These are phyloP conservation scores for Talaromyces sp. DNA, from an alignment of 2,329 filamentous ascomycete species.

Conservation along the genomic window DNA sequence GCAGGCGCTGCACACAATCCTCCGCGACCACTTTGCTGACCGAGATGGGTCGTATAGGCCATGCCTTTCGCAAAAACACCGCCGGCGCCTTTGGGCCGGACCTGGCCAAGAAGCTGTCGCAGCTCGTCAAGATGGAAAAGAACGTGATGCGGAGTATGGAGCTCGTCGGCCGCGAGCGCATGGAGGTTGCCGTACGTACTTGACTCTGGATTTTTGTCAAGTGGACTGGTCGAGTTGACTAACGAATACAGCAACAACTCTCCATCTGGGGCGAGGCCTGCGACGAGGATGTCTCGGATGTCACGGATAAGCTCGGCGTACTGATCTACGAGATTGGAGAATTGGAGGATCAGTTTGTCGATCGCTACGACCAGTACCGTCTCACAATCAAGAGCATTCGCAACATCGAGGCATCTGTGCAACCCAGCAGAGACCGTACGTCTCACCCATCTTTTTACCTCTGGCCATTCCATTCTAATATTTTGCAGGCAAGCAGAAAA, in stretches of 20 bases:
- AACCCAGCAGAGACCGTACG: conserved; percentile 94
- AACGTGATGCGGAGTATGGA: conserved; percentile 99
- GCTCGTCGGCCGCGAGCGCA: conserved; percentile 87
- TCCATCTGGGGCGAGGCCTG: conserved; percentile 94
- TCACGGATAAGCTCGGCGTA: conserved; percentile 97
- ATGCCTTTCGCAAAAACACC: conserved; percentile 53
- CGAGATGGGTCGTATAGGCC: conserved; percentile 42
- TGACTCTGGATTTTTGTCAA: neutral
- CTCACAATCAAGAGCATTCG: conserved; percentile 99
- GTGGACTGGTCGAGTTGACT: neutral
- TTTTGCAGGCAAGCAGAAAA: conserved; percentile 85
- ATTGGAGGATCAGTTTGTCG: conserved; percentile 95
- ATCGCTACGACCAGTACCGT: conserved; percentile 98
- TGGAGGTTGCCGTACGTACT: conserved; percentile 85
- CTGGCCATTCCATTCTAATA: neutral
- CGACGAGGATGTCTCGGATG: conserved; percentile 96
- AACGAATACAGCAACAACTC: conserved; percentile 74
- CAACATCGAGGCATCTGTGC: conserved; percentile 97
- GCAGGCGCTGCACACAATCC: neutral
- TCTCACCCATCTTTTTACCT: conserved; percentile 10
- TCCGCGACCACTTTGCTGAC: conserved; percentile 1
- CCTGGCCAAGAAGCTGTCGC: conserved; percentile 93
- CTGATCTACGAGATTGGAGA: conserved; percentile 98
- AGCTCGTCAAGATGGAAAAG: conserved; percentile 99
- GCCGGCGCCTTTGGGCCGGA: conserved; percentile 63